Percentiles rank a stretch among this genome's conserved stretches.
Evolutionary conservation across 2,329 filamentous ascomycete species (phyloP).

Genomic region (Phyllosticta ampelicida): DNA sequence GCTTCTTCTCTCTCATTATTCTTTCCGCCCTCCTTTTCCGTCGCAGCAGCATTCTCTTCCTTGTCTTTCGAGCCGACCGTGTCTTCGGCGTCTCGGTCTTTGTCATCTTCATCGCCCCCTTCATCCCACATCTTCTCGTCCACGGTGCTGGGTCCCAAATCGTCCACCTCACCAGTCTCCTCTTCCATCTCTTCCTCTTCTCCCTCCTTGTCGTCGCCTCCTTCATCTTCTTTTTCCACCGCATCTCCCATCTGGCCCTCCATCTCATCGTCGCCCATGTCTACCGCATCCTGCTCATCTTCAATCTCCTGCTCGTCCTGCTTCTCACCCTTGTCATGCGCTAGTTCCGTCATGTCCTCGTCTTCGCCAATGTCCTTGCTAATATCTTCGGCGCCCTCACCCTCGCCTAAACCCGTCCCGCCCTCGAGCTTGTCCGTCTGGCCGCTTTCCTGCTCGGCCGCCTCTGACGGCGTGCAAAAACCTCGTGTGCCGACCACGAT

Average conservation of each 20-base stretch:
- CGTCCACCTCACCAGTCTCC: conserved; percentile 82
- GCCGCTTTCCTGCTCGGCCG: conserved; percentile 47
- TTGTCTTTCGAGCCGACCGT: conserved; percentile 38
- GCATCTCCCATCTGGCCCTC: conserved; percentile 69
- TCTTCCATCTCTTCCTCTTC: conserved; percentile 66
- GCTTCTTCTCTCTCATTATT: conserved; percentile 56
- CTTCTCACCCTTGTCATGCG: conserved; percentile 63
- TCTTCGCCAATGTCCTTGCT: conserved; percentile 94
- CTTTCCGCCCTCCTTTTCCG: conserved; percentile 39
- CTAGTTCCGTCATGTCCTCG: conserved; percentile 84
- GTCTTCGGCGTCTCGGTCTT: conserved; percentile 62
- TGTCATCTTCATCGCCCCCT: conserved; percentile 58
- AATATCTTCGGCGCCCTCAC: conserved; percentile 91
- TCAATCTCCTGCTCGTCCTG: conserved; percentile 54
- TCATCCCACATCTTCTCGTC: conserved; percentile 99
- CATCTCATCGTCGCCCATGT: conserved; percentile 85
- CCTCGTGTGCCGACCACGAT: conserved; percentile 70
- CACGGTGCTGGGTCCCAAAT: conserved; percentile 76
- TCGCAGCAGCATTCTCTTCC: conserved; percentile 35
- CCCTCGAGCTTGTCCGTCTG: conserved; percentile 73
- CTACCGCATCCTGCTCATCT: conserved; percentile 75
- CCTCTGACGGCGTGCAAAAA: conserved; percentile 83
- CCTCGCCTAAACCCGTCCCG: conserved; percentile 88
- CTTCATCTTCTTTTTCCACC: conserved; percentile 43
- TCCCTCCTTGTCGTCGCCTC: conserved; percentile 39